Conservation (phyloP, 805 yeast species). For the Ogataea trehaloabstinens region DNA sequence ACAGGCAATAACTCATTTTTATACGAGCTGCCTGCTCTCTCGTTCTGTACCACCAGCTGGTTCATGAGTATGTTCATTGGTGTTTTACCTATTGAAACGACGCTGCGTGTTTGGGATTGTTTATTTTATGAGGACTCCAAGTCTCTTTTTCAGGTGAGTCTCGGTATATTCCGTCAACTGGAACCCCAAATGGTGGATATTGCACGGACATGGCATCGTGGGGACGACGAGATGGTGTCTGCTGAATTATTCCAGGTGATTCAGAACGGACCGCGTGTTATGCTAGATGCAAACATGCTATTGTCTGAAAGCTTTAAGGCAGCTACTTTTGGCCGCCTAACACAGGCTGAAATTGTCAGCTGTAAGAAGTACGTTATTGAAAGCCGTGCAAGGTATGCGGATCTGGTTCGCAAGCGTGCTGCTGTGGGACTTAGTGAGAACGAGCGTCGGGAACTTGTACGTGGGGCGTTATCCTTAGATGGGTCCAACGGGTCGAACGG, state of each 20-base stretch:
- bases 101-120: slow-evolving; percentile 91
- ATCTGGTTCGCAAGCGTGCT: slow-evolving; percentile 29
- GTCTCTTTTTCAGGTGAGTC: slow-evolving; percentile 75
- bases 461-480: slow-evolving; percentile 19
- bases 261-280: slow-evolving; percentile 74
- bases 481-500: slow-evolving; percentile 18
- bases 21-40: slow-evolving; percentile 80
- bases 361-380: slow-evolving; percentile 77
- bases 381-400: slow-evolving; percentile 46
- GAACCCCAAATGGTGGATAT: slow-evolving; percentile 55
- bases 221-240: slow-evolving; percentile 26
- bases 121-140: slow-evolving; percentile 90
- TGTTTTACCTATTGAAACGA: slow-evolving; percentile 82
- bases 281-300: slow-evolving; percentile 66
- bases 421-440: slow-evolving; percentile 30
- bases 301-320: slow-evolving; percentile 70
- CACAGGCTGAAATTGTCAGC: slow-evolving; percentile 78
- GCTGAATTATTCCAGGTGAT: slow-evolving; percentile 69
- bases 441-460: slow-evolving; percentile 29
- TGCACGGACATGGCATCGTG: slow-evolving; percentile 16
- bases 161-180: slow-evolving; percentile 74
- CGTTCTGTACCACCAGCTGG: slow-evolving; percentile 95
- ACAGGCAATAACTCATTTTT: slow-evolving; percentile 48
- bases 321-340: slow-evolving; percentile 47
- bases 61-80: slow-evolving; percentile 97